Base-by-base conservation (phyloP, 140 eudicot genomes). In the Oenanthe javanica region DNA sequence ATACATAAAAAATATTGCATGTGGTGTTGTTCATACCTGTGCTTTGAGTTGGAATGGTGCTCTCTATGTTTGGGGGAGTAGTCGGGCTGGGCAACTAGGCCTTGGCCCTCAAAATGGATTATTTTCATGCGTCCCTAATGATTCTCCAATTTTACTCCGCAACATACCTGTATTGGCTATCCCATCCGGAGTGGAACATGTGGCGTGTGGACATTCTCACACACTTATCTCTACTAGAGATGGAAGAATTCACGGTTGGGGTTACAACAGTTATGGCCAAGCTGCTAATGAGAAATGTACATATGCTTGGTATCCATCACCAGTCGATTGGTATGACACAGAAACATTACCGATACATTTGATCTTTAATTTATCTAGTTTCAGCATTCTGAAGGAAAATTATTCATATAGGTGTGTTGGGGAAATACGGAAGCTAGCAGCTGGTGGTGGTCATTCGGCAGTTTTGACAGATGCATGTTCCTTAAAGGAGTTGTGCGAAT, bases 401-500 rank as follows among this genome's bases (percentile, higher is more conserved):
- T 77, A n/a, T 11, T 79, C 38, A 40, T 86, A 80, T 83, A 93
- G 99, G 99, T 96, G 99, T 84, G 91, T 96, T 76, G 99, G 99
- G 43, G 99, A 89, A 82, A 97, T 96, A 48, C 84, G 97, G 87
- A 95, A 95, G 83, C 86, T 95, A 86, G 98, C 98, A 15, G 99
- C 99, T 69, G 99, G 99, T 61, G 99, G 99, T 36, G 99, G 99
- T 67, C 99, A 95, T 77, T 95, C 99, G 0, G 98, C 99, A 0
- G 98, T 93, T 19, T 73, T 95, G 69, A 95, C 98, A 7, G 96
- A 95, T 75, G 98, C 99, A 40, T 93, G 90, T 63, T 92, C 97
- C 15, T 85, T 95, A 59, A 95, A 91, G 91, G 99, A 93, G 80
- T 72, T 96, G 85, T 96, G 99, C 47, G 99, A 96, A 84, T 96